Percentiles rank a stretch among this genome's conserved stretches.
phyloP scores from a whole-genome alignment of 306 rosid genomes.

The Casuarina cunninghamiana region DNA sequence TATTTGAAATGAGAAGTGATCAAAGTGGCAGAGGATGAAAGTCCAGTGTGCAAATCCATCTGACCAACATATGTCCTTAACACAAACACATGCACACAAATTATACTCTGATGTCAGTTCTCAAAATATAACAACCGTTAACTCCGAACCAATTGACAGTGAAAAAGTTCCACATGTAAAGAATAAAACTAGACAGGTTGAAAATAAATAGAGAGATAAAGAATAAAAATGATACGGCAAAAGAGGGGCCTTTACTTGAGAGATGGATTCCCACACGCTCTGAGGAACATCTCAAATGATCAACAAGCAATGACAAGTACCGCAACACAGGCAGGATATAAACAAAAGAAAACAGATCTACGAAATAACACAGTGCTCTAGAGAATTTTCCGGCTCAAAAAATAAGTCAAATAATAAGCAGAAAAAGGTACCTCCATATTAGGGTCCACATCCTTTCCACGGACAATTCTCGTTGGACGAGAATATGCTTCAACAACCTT shows the following conservation, averaged over 20 bases:
- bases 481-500: constrained; percentile 93
- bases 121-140: background rate
- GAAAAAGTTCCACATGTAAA: background rate
- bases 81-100: background rate
- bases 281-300: background rate
- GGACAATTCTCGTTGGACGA: constrained; percentile 90
- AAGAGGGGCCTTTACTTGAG: background rate
- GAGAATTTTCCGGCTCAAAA: background rate
- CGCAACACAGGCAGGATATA: constrained; percentile 1
- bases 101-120: background rate
- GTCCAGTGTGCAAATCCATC: background rate
- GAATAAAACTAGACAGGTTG: background rate
- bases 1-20: background rate
- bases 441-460: constrained; percentile 69
- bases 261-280: background rate
- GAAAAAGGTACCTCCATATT: constrained; percentile 48
- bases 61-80: background rate
- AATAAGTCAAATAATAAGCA: constrained; percentile 13
- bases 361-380: background rate
- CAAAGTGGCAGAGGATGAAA: background rate
- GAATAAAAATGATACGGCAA: background rate
- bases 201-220: background rate
- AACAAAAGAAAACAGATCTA: background rate
- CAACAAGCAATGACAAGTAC: background rate
- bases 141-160: background rate